Percentiles rank a stretch among this genome's conserved stretches.
Conservation (phyloP, 2,329 filamentous ascomycete species). For the Aschersonia sp. region DNA sequence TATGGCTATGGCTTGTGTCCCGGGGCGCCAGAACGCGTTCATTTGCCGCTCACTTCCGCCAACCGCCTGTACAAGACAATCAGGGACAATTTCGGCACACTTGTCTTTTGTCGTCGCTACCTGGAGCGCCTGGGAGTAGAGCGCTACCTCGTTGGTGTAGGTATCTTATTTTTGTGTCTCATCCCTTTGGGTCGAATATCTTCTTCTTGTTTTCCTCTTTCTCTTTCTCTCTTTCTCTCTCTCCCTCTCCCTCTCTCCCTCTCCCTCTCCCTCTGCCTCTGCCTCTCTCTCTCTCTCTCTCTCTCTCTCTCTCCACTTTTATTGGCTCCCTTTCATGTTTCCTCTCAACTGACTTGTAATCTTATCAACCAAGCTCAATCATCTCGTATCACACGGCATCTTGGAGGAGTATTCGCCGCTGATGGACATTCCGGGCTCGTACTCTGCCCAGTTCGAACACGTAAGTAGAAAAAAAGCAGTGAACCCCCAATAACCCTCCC, state of each 20-base stretch:
- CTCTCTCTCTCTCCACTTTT: too few relatives aligned
- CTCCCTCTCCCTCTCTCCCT: too few relatives aligned
- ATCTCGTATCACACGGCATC: slow-evolving; percentile 66
- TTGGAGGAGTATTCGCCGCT: slow-evolving; percentile 84
- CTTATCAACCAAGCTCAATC: slow-evolving; percentile 50
- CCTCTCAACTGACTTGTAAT: too few relatives aligned
- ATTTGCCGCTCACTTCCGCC: slow-evolving; percentile 65
- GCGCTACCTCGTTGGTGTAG: slow-evolving; percentile 79
- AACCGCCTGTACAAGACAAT: slow-evolving; percentile 78
- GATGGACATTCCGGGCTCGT: slow-evolving; percentile 84
- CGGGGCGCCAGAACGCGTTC: slow-evolving; percentile 55
- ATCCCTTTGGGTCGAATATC: too few relatives aligned
- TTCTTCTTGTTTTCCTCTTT: too few relatives aligned
- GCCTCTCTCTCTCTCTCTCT: too few relatives aligned
- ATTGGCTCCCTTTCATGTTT: too few relatives aligned
- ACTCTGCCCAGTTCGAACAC: slow-evolving; percentile 90
- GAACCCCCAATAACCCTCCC: neutral
- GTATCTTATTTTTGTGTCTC: slow-evolving; percentile 10
- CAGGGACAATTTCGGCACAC: slow-evolving; percentile 88
- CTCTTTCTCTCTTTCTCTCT: too few relatives aligned
- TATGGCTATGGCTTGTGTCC: slow-evolving; percentile 73
- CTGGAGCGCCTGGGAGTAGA: slow-evolving; percentile 87
- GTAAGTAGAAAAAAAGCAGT: slow-evolving; percentile 36
- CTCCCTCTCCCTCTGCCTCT: too few relatives aligned
- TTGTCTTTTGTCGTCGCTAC: slow-evolving; percentile 84